Evolutionary conservation across 768 basidiomycete species (phyloP).

Genomic region (Arthromyces matolae): DNA sequence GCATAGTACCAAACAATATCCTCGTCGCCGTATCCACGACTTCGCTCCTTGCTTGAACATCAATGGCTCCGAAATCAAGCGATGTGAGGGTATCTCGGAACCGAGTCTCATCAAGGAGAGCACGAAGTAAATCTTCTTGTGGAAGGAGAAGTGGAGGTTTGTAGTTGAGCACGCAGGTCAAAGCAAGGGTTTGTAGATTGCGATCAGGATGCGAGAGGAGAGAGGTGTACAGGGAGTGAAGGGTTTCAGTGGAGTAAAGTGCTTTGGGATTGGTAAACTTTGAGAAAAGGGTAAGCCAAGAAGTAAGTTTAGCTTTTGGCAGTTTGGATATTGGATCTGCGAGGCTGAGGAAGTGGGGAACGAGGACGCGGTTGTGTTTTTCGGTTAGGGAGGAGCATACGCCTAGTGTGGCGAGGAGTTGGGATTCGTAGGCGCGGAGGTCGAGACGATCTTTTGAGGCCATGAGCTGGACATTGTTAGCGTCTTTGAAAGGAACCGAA

Average conservation of each 20-base stretch:
- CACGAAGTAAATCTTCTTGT: constrained; percentile 62
- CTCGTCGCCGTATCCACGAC: constrained; percentile 70
- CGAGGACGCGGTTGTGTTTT: constrained; percentile 81
- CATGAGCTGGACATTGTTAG: not conserved
- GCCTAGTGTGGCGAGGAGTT: constrained; percentile 70
- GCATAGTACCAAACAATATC: constrained; percentile 84
- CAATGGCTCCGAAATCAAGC: constrained; percentile 58
- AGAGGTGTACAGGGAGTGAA: constrained; percentile 64
- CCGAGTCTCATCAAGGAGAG: constrained; percentile 76
- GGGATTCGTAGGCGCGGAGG: constrained; percentile 68
- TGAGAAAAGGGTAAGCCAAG: constrained; percentile 83
- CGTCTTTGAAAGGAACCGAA: not conserved
- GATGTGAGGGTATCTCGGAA: constrained; percentile 87
- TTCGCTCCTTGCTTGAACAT: constrained; percentile 54
- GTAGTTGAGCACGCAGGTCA: constrained; percentile 81
- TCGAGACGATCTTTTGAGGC: constrained; percentile 62
- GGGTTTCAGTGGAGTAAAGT: constrained; percentile 59
- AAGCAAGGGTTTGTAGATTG: constrained; percentile 65
- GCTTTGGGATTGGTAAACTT: constrained; percentile 95
- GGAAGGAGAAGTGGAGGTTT: constrained; percentile 55
- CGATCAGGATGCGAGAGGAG: constrained; percentile 85
- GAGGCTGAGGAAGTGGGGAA: constrained; percentile 74
- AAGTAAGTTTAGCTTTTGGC: constrained; percentile 57
- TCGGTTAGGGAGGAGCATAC: constrained; percentile 72
- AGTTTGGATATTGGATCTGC: constrained; percentile 42